phyloP scores from a whole-genome alignment of 495 filamentous ascomycete species.

The Achaetomiella virescens region DNA sequence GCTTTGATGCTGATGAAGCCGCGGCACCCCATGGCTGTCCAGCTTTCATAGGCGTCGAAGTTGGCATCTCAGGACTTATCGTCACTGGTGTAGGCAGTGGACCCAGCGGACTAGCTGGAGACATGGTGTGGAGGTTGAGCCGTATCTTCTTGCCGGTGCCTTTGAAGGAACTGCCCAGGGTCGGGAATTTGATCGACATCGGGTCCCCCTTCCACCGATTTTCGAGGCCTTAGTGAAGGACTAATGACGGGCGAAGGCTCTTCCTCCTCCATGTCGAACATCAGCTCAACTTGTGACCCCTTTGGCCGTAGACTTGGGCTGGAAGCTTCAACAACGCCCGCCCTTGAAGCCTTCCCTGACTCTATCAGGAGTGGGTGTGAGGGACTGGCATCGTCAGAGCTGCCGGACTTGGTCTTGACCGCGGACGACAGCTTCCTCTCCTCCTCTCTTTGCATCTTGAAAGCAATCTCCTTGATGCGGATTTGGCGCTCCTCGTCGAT shows the following conservation, averaged over 20 bases:
- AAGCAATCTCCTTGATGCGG: conserved; percentile 48
- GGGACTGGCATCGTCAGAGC: conserved; percentile 48
- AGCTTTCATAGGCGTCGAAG: conserved; percentile 14
- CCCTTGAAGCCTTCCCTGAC: conserved; percentile 42
- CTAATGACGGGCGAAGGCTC: conserved; percentile 20
- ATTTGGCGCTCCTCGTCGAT: conserved; percentile 46
- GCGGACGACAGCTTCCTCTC: conserved; percentile 49
- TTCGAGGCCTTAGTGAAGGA: conserved; percentile 16
- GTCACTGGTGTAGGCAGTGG: not conserved
- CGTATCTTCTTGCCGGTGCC: conserved; percentile 13
- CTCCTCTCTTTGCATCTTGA: conserved; percentile 52
- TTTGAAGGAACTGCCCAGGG: conserved; percentile 23
- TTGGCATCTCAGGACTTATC: not conserved
- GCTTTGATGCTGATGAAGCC: conserved; percentile 52
- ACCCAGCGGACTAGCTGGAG: not conserved
- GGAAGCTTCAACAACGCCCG: conserved; percentile 40
- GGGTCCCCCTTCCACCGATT: not conserved
- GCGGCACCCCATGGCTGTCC: conserved; percentile 57
- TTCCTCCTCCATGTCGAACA: conserved; percentile 95
- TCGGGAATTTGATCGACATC: conserved; percentile 19
- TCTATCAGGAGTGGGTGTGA: conserved; percentile 52
- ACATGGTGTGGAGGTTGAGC: conserved; percentile 4
- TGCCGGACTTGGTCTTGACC: conserved; percentile 43
- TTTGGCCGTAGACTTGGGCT: conserved; percentile 60
- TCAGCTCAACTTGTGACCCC: conserved; percentile 64